A percentile compares a stretch with the other conserved stretches of the same genome.
phyloP scores from a whole-genome alignment of 176 grass and related monocot genomes.

The Oryza glumipatula region DNA sequence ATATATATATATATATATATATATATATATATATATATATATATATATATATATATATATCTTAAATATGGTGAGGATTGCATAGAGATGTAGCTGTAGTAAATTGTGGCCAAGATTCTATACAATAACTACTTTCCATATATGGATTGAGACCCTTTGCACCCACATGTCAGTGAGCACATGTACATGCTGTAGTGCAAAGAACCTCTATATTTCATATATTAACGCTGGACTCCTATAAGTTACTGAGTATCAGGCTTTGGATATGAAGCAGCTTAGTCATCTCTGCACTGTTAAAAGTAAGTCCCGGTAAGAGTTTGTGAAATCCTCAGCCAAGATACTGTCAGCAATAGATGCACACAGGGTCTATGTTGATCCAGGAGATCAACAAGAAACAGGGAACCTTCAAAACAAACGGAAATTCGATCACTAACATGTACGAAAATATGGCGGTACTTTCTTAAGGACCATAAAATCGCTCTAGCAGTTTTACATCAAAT shows the following conservation, averaged over 20 bases:
- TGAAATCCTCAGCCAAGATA: background rate
- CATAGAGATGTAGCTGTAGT: no score
- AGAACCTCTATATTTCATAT: no score
- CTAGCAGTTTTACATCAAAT: background rate
- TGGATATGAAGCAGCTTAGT: background rate
- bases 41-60: no score
- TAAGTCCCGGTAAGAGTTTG: background rate
- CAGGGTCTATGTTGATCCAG: background rate
- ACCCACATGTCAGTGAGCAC: no score
- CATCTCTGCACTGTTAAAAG: background rate
- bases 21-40: no score
- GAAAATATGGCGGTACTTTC: background rate
- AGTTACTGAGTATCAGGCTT: background rate
- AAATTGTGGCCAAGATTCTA: no score
- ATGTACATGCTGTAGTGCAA: no score
- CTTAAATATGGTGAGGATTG: no score
- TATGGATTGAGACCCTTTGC: no score
- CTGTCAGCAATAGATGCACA: background rate
- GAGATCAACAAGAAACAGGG: background rate
- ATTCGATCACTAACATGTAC: background rate
- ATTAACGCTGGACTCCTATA: no score
- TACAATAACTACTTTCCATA: no score
- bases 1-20: no score
- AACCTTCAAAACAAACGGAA: background rate
- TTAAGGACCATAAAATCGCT: background rate